These are phyloP conservation scores for Cadophora sp. DNA, from an alignment of 2,329 filamentous ascomycete genomes.

Conservation along the genomic window DNA sequence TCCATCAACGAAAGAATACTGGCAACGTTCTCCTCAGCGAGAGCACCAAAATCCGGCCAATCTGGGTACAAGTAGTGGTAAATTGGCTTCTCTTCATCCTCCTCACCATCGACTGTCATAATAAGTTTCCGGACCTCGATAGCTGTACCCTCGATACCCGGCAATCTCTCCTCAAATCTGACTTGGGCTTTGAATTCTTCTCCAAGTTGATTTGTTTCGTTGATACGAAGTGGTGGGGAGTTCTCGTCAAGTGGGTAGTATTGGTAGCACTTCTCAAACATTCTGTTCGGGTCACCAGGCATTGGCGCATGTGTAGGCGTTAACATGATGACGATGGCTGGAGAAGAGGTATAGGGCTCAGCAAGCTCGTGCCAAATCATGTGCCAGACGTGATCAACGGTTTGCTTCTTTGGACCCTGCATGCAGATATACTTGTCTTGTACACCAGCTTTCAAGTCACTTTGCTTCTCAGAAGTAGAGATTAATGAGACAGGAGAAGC, in stretches of 20 bases:
- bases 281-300: conserved; percentile 53
- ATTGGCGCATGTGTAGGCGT: conserved; percentile 75
- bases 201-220: conserved; percentile 68
- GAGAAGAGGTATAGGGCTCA: conserved; percentile 56
- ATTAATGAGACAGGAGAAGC: conserved; percentile 67
- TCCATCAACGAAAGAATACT: conserved; percentile 74
- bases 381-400: conserved; percentile 86
- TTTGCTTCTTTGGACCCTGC: conserved; percentile 83
- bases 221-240: conserved; percentile 60
- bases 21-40: conserved; percentile 69
- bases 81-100: conserved; percentile 65
- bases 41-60: conserved; percentile 92
- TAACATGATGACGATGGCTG: conserved; percentile 91
- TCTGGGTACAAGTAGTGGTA: conserved; percentile 86
- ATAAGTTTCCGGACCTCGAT: conserved; percentile 79
- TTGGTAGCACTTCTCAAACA: conserved; percentile 79
- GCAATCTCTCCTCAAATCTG: conserved; percentile 59
- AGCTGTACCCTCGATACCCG: conserved; percentile 60
- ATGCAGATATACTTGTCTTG: conserved; percentile 81
- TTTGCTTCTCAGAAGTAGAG: conserved; percentile 44
- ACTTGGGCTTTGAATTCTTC: conserved; percentile 74
- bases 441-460: conserved; percentile 35
- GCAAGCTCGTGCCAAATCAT: conserved; percentile 83
- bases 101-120: conserved; percentile 51
- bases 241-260: conserved; percentile 76